Evolutionary conservation across 768 basidiomycete species (phyloP), one percentile per base, ranked within the genome.

Genomic region (Suillus luteus): DNA sequence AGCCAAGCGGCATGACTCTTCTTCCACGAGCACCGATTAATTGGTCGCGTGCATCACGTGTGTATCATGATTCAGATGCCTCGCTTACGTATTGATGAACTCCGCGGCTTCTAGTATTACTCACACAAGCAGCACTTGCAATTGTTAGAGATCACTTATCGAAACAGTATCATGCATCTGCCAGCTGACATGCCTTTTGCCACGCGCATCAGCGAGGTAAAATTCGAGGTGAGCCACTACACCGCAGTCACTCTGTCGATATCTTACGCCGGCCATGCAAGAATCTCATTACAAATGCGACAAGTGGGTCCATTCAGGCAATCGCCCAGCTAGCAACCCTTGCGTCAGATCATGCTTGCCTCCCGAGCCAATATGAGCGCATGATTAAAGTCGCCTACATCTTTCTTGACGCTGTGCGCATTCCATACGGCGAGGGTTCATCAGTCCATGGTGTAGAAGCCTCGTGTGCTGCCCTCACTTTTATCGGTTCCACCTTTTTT

Each of bases 401-500:
- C 17, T 64, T 70, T 11, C 72, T 74, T 51, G 55, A 63, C 12
- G 63, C 63, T 10, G 62, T 35, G 59, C 70, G 62, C 40, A 68
- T 75, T 51, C 74, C 70, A 1, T 51, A 27, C 6, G 63, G 9
- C 6, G 64, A 64, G 31, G 64, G 67, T 27, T 46, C 62, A 24
- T 43, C 61, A 2, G 31, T 38, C 15, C 38, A 66, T 24, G 35
- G 55, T 37, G 48, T 74, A 38, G 65, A 66, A 19, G 44, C 70
- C 41, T 55, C 61, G 5, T 60, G 68, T 38, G 46, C 66, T 5
- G 67, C 65, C 27, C 51, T 74, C 57, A 59, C 57, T n/a, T 62
- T 68, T 1, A 61, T 75, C 5, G 74, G 73, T 0, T 38, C 65
- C n/a, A 71, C 66, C 31, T 37, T 74, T 10, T 69, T 72, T 17